Base-by-base conservation (phyloP, 1,139 yeast species). In the Yamadazyma trypodendri region DNA sequence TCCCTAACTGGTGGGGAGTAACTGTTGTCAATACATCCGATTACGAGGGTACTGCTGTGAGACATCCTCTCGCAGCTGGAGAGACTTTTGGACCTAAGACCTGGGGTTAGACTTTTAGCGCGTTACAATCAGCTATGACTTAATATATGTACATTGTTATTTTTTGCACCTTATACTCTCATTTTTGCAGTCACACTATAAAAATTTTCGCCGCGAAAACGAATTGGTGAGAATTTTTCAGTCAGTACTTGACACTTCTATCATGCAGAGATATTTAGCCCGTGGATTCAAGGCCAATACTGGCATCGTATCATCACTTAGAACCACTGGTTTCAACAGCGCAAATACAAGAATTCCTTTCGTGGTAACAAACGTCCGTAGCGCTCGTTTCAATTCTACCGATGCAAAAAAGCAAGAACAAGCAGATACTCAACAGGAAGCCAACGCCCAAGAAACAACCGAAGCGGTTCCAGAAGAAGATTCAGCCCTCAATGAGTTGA, bases 1-100 rank as follows among this genome's bases (percentile, higher is more conserved):
- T 62, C 52, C 56, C 52, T 41, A 35, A 42, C 30, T 68, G 75
- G 74, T 67, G 74, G 74, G 68, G 75, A 46, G 52, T 36, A 11
- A 40, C 46, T 23, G 46, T 43, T 13, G 30, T 41, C 21, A 29
- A 38, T 4, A 41, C 44, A n/a, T 15, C 40, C 6, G 44, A 41
- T 29, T 36, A 38, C 21, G 14, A 33, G 6, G 44, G 44, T 11
- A 34, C 38, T 28, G 44, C 44, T 15, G 32, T 41, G 10, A 34
- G 41, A 34, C 22, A 24, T 14, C 28, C 41, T 20, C 31, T 41
- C 21, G 17, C 28, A 14, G 29, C 44, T 8, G 44, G 44, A 12
- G 40, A 41, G 34, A 41, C 44, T 22, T 41, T 41, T 31, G 44
- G 44, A 10, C 44, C 44, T 21, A 24, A 16, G 27, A 28, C 36